Evolutionary conservation across 2,329 filamentous ascomycete genomes (phyloP).

Genomic region (Ceratocystis harringtonii): DNA sequence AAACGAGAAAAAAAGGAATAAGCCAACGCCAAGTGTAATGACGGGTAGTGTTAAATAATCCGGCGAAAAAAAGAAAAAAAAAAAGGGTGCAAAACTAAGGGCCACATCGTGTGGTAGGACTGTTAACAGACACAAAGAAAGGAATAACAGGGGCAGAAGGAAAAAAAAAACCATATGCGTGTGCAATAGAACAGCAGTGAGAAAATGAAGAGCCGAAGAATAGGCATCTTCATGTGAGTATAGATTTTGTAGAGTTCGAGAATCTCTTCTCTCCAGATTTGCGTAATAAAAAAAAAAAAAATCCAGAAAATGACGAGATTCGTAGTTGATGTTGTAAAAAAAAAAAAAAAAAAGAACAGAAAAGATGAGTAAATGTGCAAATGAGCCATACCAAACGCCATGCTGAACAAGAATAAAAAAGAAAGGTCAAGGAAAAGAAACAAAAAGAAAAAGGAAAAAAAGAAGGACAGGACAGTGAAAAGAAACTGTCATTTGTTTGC

Average conservation of each 20-base stretch:
- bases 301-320: neutral
- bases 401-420: slow-evolving; percentile 13
- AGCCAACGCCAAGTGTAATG: neutral
- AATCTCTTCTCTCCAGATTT: neutral
- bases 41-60: neutral
- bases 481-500: neutral
- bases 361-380: slow-evolving; percentile 2
- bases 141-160: neutral
- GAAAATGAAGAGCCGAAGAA: slow-evolving; percentile 5
- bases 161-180: slow-evolving; percentile 2
- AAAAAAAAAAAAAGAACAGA: slow-evolving; percentile 17
- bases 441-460: neutral
- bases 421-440: slow-evolving; percentile 1
- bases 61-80: neutral
- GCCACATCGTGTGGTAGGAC: neutral
- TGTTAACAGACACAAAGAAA: neutral
- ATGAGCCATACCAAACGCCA: slow-evolving; percentile 13
- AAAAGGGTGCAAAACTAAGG: slow-evolving; percentile 3
- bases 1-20: slow-evolving; percentile 4
- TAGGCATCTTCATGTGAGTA: neutral
- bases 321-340: neutral
- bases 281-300: slow-evolving; percentile 1
- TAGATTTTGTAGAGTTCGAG: slow-evolving; percentile 5
- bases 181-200: slow-evolving; percentile 1
- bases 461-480: neutral